phyloP scores from a whole-genome alignment of 78 protist species.

The Mantamonas sphyraenae region DNA sequence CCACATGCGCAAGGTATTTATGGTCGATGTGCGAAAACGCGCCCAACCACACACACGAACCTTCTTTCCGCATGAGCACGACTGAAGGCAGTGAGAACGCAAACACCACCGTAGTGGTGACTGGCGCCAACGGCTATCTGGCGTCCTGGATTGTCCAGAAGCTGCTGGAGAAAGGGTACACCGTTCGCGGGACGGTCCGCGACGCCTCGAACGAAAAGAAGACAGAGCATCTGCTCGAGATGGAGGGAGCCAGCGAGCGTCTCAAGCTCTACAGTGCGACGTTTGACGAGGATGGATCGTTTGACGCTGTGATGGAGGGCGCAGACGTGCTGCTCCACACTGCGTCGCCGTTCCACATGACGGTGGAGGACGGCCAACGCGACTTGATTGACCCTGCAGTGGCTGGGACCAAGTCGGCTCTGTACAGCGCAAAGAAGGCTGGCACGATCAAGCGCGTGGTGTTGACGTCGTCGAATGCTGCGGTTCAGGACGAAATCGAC shows the following conservation, averaged over 20 bases:
- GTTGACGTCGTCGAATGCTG: conserved; percentile 9
- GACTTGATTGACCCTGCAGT: conserved; percentile 27
- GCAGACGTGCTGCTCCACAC: conserved; percentile 25
- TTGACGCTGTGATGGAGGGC: conserved; percentile 15
- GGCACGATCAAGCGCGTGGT: conserved; percentile 18
- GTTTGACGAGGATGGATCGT: background rate
- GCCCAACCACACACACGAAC: too few species aligned
- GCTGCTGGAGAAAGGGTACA: conserved; percentile 9
- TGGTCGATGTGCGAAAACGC: too few species aligned
- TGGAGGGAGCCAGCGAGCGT: background rate
- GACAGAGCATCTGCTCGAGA: background rate
- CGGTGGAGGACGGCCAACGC: background rate
- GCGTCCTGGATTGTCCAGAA: conserved; percentile 14
- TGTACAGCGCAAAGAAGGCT: background rate
- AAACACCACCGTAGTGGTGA: background rate
- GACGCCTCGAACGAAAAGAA: background rate
- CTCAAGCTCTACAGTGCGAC: conserved; percentile 14
- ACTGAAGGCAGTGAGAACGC: too few species aligned
- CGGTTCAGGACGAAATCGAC: background rate
- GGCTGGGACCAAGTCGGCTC: conserved; percentile 21
- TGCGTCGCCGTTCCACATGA: conserved; percentile 27
- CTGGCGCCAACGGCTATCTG: background rate
- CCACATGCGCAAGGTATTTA: too few species aligned
- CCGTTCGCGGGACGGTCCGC: conserved; percentile 15
- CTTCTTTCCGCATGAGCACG: too few species aligned